Evolutionary conservation across 2,329 filamentous ascomycete genomes (phyloP), one percentile per base, ranked within the genome.

Genomic region (Aureobasidium mangrovei): DNA sequence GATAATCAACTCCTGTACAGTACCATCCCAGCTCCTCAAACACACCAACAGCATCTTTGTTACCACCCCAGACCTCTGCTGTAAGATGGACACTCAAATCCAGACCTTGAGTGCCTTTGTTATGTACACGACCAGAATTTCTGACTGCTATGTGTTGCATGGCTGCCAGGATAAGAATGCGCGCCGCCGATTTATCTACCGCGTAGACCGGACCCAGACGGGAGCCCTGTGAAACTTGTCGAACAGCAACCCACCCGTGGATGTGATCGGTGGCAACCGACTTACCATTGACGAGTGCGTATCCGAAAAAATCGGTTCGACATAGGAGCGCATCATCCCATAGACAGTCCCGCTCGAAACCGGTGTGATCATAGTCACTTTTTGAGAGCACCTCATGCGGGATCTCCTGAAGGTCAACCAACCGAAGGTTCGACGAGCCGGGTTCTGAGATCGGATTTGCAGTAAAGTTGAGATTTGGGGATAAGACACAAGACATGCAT

Each of bases 131-230:
- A 24, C 3, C 7, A 24, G 38, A 40, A 40, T 12, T 24, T 7
- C n/a, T 6, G 8, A 40, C 3, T 24, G 38, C n/a, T 24, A 56
- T 55, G 7, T 60, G 39, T 32, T 60, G 52, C 63, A 70, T 66
- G 7, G 63, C 60, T 7, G 54, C 56, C 3, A 53, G 55, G 4
- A 71, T 59, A 3, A 68, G 59, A 4, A 61, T 49, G 7, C 53
- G 39, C 0, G 67, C 68, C 31, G 61, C 57, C 1, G 56, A 40
- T 27, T 56, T 46, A 18, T 60, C 61, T 6, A 59, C 56, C 4
- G 68, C 69, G 53, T 69, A 70, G 7, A 71, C 47, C 5, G 69
- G 69, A 0, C 69, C 69, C 45, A 70, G 57, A 1, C 68, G 60
- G 41, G 63, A 62, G 2, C 69, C 68, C 8, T 63, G 42, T 18